Evolutionary conservation across 495 filamentous ascomycete genomes (phyloP).

Genomic region (Pyrenula massariospora): DNA sequence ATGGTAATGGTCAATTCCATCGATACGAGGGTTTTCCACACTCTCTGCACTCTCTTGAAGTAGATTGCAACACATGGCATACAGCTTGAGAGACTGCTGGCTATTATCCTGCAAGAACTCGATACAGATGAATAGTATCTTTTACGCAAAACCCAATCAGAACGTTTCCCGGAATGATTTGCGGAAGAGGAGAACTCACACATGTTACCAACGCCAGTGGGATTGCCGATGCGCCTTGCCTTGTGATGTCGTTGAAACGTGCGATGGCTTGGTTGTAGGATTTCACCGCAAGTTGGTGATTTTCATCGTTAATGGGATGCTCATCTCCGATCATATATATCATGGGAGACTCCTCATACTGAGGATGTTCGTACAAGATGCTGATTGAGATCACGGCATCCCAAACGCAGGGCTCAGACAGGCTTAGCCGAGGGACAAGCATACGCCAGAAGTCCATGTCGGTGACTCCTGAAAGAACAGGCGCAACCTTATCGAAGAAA

Average conservation of each 20-base stretch:
- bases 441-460: slow-evolving; percentile 40
- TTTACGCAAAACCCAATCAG: no score
- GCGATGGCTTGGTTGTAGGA: slow-evolving; percentile 25
- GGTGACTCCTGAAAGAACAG: slow-evolving; percentile 31
- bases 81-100: slow-evolving; percentile 14
- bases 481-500: slow-evolving; percentile 35
- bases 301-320: slow-evolving; percentile 1
- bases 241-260: slow-evolving; percentile 20
- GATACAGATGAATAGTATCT: slow-evolving; percentile 40
- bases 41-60: slow-evolving; percentile 2
- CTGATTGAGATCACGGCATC: slow-evolving; percentile 41
- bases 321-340: slow-evolving; percentile 1
- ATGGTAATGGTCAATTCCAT: slow-evolving; percentile 3
- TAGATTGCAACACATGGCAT: slow-evolving; percentile 12
- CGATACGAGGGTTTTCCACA: slow-evolving; percentile 5
- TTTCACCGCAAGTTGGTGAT: slow-evolving; percentile 14
- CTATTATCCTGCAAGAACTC: slow-evolving; percentile 37
- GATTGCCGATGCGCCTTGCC: slow-evolving; percentile 12
- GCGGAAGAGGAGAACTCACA: no score
- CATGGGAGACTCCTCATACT: slow-evolving; percentile 9
- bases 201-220: slow-evolving; percentile 37
- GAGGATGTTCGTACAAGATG: slow-evolving; percentile 31
- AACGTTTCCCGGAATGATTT: no score
- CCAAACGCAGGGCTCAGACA: slow-evolving; percentile 41
- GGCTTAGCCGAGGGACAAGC: slow-evolving; percentile 40